phyloP scores from a whole-genome alignment of 306 rosid species.

The Fragaria vesca region DNA sequence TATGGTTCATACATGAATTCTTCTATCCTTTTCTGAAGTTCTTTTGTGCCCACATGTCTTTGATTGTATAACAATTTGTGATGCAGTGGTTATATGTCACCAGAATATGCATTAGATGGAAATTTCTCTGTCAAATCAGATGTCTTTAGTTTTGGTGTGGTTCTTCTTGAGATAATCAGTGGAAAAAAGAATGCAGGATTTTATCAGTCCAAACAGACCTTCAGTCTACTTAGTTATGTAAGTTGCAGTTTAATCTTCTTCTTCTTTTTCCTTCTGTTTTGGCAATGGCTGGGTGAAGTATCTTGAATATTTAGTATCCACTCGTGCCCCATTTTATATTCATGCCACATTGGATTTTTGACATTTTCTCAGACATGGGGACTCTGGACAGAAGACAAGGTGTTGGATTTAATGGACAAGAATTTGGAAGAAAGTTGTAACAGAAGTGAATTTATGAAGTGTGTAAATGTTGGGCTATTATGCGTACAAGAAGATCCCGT shows the following conservation, averaged over 20 bases:
- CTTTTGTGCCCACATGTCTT: not conserved
- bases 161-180: constrained; percentile 49
- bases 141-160: constrained; percentile 57
- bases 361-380: constrained; percentile 43
- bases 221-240: constrained; percentile 55
- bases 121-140: constrained; percentile 50
- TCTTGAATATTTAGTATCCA: not conserved
- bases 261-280: not conserved
- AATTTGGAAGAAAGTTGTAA: constrained; percentile 29
- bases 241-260: constrained; percentile 1
- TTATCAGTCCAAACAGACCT: constrained; percentile 25
- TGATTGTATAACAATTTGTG: too few relatives aligned
- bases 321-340: not conserved
- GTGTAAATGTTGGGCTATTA: constrained; percentile 37
- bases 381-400: constrained; percentile 44
- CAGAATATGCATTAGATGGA: constrained; percentile 47
- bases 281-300: not conserved
- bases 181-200: constrained; percentile 50
- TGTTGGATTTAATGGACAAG: constrained; percentile 42
- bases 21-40: not conserved
- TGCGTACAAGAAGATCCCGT: constrained; percentile 54
- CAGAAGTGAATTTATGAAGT: constrained; percentile 29
- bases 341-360: not conserved
- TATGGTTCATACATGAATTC: not conserved
- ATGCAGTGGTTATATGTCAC: constrained; percentile 54